Base-by-base conservation (phyloP, 2,329 filamentous ascomycete genomes). In the Rosellinia necatrix region DNA sequence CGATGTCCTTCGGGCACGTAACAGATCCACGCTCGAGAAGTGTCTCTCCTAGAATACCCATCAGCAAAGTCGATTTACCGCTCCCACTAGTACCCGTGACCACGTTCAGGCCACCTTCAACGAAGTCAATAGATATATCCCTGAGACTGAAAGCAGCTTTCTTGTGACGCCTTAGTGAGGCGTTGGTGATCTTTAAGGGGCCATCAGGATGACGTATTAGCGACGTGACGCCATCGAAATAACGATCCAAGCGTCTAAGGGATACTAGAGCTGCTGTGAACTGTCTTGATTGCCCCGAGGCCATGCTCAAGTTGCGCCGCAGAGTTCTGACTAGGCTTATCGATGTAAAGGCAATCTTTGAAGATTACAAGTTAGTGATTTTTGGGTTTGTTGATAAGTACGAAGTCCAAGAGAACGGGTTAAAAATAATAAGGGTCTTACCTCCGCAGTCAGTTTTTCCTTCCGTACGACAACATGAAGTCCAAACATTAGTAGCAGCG, bases 51-150 rank as follows among this genome's bases (percentile, higher is more conserved):
- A 84, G 71, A 12, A 84, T 79, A 2, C 79, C 76, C 48, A 81
- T 69, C 21, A 85, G 70, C 2, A 85, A 68, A 0, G 81, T 83
- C 1, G 82, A 82, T 66, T 85, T 85, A 6, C 82, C 82, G 57
- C 79, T 78, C 6, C 82, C 82, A 29, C 81, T 84, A 10, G 76
- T 75, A 0, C 82, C 82, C 10, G 76, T 77, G 2, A 85, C 66
- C 1, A 82, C 79, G 51, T 82, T 85, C 21, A 85, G 68, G 0
- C 80, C 80, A 6, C 79, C 79, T 27, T 81, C 73, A 6, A 79
- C 75, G 60, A 85, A 84, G 42, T 79, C 72, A 19, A 84, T 68
- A 1, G 75, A 76, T 24, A 83, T 71, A 21, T 81, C 69, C 32
- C 75, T 73, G 3, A 85, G 71, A 12, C 67, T 66, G 60, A 85